Evolutionary conservation across 1,139 yeast species (phyloP), one percentile per base, ranked within the genome.

Genomic region (Candida smagusa): DNA sequence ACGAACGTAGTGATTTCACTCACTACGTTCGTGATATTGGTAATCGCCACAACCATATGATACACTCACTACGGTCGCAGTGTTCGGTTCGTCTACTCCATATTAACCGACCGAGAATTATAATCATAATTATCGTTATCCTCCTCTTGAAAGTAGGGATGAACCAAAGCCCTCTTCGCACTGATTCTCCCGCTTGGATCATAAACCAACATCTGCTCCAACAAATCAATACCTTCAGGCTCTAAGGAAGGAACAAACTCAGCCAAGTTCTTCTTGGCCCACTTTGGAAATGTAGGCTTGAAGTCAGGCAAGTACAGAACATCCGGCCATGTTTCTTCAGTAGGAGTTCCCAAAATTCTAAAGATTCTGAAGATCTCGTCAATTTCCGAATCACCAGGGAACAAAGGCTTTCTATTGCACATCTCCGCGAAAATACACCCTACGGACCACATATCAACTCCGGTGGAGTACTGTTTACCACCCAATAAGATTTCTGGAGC

Each of bases 381-480:
- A 59, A 92, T 92, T 61, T 92, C 98, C 11, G 96, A 87, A 62
- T 92, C 98, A 23, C 98, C 99, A 2, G 97, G 95, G 66, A 92
- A 92, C 36, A 92, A 65, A 7, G 99, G 97, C 61, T 88, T 88
- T 46, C 98, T 75, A 56, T 90, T 88, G 51, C 94, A 92, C 97
- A 92, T 90, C 61, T 92, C 99, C 5, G 97, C 98, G 65, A 94
- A 92, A 41, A 92, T 92, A 62, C 97, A 90, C 16, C 99, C 99
- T 42, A 89, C 87, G 12, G 96, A 87, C 99, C 99, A 92, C 84
- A 94, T 89, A 60, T 92, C 99, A 35, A 92, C 97, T 22, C 97
- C 97, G 0, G 97, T 92, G 36, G 96, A 87, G 63, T 92, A 92
- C 61, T 92, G 97, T 49, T 95, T 88, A 19, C 97, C 97, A 24